Percentiles rank a stretch among this genome's conserved stretches.
Conservation (phyloP, 371 early-diverging fungal species). For the Mortierella sp. region DNA sequence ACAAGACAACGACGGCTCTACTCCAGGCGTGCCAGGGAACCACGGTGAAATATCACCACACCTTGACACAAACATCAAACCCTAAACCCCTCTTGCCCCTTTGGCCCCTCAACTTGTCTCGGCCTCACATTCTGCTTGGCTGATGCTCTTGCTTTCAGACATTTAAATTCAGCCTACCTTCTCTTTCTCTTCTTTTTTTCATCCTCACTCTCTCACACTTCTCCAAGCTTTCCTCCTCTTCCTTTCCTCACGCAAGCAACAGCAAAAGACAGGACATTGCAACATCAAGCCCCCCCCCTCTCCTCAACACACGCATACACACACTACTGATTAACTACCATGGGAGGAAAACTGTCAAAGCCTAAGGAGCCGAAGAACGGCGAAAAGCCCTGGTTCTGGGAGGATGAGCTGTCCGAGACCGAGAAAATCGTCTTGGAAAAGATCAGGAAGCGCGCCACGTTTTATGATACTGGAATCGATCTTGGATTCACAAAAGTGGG, state of each 20-base stretch:
- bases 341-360: too few species aligned
- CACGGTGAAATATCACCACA: too few species aligned
- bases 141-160: background rate
- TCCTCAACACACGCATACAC: background rate
- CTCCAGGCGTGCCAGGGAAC: too few species aligned
- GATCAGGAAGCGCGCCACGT: conserved; percentile 39
- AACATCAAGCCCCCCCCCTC: background rate
- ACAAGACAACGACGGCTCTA: too few species aligned
- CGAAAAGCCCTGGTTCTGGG: background rate
- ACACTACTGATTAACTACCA: too few species aligned
- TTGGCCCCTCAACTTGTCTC: too few species aligned
- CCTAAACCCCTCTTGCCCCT: too few species aligned
- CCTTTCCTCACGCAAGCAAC: background rate
- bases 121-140: background rate
- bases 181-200: background rate
- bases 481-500: conserved; percentile 35
- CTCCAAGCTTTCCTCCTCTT: background rate
- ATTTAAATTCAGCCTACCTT: background rate
- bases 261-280: too few species aligned
- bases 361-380: too few species aligned
- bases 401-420: conserved; percentile 16
- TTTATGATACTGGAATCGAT: conserved; percentile 37
- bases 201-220: background rate
- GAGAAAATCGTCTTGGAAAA: conserved; percentile 23
- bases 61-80: too few species aligned